These are phyloP conservation scores for Phialocephala subalpina DNA, from an alignment of 2,329 filamentous ascomycete genomes.

Conservation along the genomic window DNA sequence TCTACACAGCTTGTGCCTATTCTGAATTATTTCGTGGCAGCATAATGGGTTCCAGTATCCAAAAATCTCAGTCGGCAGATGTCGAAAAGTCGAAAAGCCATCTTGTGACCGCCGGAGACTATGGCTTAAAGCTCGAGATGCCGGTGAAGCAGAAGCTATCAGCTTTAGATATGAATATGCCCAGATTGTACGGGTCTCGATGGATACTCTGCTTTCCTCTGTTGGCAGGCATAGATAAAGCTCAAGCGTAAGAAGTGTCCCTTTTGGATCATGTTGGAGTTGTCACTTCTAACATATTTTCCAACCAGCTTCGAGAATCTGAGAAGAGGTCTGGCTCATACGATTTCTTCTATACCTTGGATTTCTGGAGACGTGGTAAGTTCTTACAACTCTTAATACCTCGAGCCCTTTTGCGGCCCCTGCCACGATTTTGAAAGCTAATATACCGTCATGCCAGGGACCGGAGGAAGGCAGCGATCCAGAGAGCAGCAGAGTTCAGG, in stretches of 20 bases:
- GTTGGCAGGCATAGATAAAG: slow-evolving; percentile 14
- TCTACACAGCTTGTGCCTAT: neutral
- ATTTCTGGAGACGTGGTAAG: slow-evolving; percentile 30
- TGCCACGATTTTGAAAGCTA: neutral
- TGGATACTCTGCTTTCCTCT: slow-evolving; percentile 31
- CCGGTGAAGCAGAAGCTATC: slow-evolving; percentile 26
- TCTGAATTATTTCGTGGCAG: neutral
- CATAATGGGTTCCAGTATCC: slow-evolving; percentile 4
- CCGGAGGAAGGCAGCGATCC: slow-evolving; percentile 24
- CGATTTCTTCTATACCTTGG: slow-evolving; percentile 30
- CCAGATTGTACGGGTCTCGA: slow-evolving; percentile 28
- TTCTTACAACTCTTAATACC: neutral
- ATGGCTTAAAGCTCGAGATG: slow-evolving; percentile 14
- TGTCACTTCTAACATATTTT: neutral
- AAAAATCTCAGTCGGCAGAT: neutral
- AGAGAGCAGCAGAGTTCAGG: slow-evolving; percentile 22
- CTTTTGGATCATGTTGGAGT: neutral
- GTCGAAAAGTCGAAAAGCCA: slow-evolving; percentile 11
- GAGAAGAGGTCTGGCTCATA: slow-evolving; percentile 25
- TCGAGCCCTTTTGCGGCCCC: neutral
- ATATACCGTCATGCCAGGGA: slow-evolving; percentile 12
- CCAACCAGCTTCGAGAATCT: slow-evolving; percentile 22
- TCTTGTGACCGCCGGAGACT: slow-evolving; percentile 23
- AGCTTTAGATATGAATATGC: slow-evolving; percentile 31
- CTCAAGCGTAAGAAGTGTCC: slow-evolving; percentile 21